Evolutionary conservation across 192 early-diverging fungal species (phyloP).

Genomic region (Mortierella antarctica): DNA sequence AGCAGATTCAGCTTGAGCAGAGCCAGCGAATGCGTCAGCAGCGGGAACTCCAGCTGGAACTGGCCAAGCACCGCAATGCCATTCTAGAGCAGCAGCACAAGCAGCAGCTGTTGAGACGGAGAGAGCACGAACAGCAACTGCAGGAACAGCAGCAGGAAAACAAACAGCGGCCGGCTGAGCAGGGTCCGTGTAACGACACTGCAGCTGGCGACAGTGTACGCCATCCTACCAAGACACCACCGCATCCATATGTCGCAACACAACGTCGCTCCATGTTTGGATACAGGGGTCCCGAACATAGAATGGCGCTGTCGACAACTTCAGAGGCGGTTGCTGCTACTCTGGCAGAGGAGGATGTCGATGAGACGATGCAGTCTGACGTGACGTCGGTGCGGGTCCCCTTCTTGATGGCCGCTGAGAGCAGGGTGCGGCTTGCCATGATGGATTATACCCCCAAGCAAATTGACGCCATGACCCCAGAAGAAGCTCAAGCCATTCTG

Average conservation of each 20-base stretch:
- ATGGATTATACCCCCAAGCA: slow-evolving; percentile 40
- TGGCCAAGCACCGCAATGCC: slow-evolving; percentile 35
- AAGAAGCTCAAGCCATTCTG: slow-evolving; percentile 17
- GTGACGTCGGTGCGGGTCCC: not conserved
- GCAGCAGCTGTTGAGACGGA: not conserved
- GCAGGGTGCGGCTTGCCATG: slow-evolving; percentile 27
- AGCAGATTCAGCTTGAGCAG: slow-evolving; percentile 36
- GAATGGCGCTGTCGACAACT: not conserved
- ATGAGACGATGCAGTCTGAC: not conserved
- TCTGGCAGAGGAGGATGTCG: not conserved
- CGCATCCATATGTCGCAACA: slow-evolving; percentile 19
- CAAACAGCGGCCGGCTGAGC: not conserved
- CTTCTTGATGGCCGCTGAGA: slow-evolving; percentile 24
- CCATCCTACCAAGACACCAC: slow-evolving; percentile 1
- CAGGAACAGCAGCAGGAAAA: slow-evolving; percentile 10
- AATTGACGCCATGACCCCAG: slow-evolving; percentile 36
- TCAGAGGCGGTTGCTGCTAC: not conserved
- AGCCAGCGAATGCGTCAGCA: slow-evolving; percentile 31
- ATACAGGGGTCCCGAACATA: slow-evolving; percentile 35
- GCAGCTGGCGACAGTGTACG: not conserved
- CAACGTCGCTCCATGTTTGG: slow-evolving; percentile 40
- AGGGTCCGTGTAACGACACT: not conserved
- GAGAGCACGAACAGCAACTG: slow-evolving; percentile 2
- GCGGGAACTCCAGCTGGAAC: slow-evolving; percentile 25
- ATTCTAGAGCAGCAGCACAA: slow-evolving; percentile 26